phyloP scores from a whole-genome alignment of 345 rosid genomes.

The Euclidium syriacum region DNA sequence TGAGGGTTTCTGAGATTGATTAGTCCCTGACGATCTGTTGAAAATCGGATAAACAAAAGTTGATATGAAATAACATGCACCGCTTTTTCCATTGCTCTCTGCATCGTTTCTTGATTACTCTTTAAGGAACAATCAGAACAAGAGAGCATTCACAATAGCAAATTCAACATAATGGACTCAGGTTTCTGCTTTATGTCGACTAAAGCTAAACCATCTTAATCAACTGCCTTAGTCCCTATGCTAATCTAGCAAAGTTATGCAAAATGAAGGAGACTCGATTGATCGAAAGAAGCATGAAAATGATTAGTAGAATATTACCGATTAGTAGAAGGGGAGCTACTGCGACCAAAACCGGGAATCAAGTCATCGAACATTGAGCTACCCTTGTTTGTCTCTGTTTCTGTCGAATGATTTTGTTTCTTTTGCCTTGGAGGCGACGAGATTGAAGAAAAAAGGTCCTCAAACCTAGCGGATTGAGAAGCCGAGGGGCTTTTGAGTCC shows the following conservation, averaged over 20 bases:
- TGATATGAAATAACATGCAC: too few species aligned
- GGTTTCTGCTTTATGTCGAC: too few species aligned
- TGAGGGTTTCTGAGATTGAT: slow-evolving; percentile 36
- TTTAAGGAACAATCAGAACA: too few species aligned
- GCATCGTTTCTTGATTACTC: too few species aligned
- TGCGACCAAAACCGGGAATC: slow-evolving; percentile 66
- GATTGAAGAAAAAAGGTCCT: slow-evolving; percentile 39
- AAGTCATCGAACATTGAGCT: slow-evolving; percentile 50
- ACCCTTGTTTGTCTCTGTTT: slow-evolving; percentile 21
- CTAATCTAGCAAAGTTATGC: too few species aligned
- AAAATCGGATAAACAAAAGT: slow-evolving; percentile 8
- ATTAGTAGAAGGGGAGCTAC: slow-evolving; percentile 40
- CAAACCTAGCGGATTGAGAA: slow-evolving; percentile 35
- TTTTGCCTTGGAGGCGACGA: slow-evolving; percentile 27
- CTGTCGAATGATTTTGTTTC: slow-evolving; percentile 31
- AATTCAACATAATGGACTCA: too few species aligned
- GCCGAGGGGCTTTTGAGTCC: slow-evolving; percentile 49
- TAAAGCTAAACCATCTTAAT: too few species aligned
- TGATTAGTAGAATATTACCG: slow-evolving; percentile 36
- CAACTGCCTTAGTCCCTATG: too few species aligned
- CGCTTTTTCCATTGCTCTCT: too few species aligned
- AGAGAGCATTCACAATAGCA: too few species aligned
- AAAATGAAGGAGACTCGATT: too few species aligned
- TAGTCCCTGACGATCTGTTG: slow-evolving; percentile 53
- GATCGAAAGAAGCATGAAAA: neutral